Percentiles rank a stretch among this genome's conserved stretches.
These are phyloP conservation scores for Aspergillus baeticus DNA, from an alignment of 495 filamentous ascomycete genomes.

Conservation along the genomic window DNA sequence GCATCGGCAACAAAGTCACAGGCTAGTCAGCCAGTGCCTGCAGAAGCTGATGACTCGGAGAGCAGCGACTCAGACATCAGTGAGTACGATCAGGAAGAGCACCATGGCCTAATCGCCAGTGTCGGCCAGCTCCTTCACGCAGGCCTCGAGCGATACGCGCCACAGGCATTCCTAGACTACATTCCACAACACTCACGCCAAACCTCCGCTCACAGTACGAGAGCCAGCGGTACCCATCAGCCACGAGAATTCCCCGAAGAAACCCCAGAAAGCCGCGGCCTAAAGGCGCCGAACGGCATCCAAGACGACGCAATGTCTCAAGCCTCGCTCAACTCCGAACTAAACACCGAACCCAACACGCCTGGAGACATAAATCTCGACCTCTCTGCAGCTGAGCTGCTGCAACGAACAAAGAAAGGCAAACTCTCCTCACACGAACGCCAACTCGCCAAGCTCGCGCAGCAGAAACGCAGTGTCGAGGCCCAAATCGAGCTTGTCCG, in stretches of 20 bases:
- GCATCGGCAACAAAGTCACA: constrained; percentile 18
- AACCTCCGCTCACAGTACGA: constrained; percentile 27
- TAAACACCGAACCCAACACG: constrained; percentile 5
- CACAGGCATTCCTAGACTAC: constrained; percentile 50
- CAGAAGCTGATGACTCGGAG: constrained; percentile 13
- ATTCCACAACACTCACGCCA: constrained; percentile 35
- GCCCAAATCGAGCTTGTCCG: constrained; percentile 60
- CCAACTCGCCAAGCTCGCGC: constrained; percentile 72
- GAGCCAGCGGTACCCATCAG: background rate
- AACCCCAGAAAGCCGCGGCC: background rate
- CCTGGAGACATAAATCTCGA: constrained; percentile 24
- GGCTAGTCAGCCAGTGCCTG: constrained; percentile 9
- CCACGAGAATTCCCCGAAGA: background rate
- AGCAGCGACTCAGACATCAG: constrained; percentile 19
- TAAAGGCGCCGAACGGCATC: background rate
- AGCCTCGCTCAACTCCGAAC: constrained; percentile 24
- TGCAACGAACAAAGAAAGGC: constrained; percentile 31
- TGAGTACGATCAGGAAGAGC: constrained; percentile 26
- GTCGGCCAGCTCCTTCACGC: constrained; percentile 41
- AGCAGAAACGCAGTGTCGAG: constrained; percentile 66
- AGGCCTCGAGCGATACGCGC: constrained; percentile 41
- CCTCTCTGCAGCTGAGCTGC: constrained; percentile 23
- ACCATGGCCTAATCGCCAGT: constrained; percentile 45
- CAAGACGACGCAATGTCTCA: constrained; percentile 26
- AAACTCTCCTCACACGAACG: constrained; percentile 60